A percentile compares a stretch with the other conserved stretches of the same genome.
Evolutionary conservation across 352 stramenopile species (phyloP).

Genomic region (Vaucheria bursata): DNA sequence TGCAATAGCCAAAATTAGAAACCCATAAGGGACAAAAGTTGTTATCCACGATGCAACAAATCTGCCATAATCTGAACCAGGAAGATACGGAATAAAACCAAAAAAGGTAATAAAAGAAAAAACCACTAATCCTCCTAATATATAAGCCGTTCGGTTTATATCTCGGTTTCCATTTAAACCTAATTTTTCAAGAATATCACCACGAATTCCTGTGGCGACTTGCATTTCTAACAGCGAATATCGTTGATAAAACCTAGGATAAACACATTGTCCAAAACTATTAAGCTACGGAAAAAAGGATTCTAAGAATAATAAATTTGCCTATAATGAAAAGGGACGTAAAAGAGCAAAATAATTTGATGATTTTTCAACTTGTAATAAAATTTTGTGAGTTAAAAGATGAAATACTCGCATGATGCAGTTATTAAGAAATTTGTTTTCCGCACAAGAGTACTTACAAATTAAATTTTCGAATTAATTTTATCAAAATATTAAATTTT

Average conservation of each 20-base stretch:
- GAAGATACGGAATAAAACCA: background rate
- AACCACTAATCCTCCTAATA: background rate
- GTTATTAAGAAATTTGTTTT: too few relatives aligned
- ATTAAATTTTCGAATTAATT: too few relatives aligned
- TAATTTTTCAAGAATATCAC: background rate
- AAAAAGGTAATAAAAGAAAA: background rate
- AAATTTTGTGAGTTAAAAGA: too few relatives aligned
- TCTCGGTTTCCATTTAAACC: background rate
- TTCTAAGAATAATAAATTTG: too few relatives aligned
- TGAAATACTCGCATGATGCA: too few relatives aligned
- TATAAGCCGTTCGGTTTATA: background rate
- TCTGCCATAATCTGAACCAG: background rate
- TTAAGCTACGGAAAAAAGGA: too few relatives aligned
- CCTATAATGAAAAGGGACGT: too few relatives aligned
- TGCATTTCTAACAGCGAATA: background rate
- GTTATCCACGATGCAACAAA: background rate
- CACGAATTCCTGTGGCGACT: background rate
- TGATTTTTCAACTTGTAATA: too few relatives aligned
- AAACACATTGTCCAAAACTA: background rate
- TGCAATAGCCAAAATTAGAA: background rate
- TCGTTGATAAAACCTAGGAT: background rate
- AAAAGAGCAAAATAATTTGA: too few relatives aligned
- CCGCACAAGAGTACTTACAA: too few relatives aligned
- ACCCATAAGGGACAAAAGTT: background rate
- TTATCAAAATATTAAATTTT: background rate